phyloP scores from a whole-genome alignment of 2,329 filamentous ascomycete genomes.

The Canariomyces notabilis region DNA sequence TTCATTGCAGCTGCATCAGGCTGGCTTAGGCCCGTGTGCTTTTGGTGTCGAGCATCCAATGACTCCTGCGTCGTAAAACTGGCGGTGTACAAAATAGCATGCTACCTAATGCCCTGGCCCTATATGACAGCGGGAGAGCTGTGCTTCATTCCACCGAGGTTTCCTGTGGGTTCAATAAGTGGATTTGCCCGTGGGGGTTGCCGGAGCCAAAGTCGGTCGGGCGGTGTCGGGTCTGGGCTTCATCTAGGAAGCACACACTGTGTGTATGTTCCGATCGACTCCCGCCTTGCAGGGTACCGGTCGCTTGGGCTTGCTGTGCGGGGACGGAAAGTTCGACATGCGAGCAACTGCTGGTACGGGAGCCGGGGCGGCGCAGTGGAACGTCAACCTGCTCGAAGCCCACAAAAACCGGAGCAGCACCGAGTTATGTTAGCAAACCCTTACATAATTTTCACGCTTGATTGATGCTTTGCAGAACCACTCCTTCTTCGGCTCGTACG shows the following conservation, averaged over 20 bases:
- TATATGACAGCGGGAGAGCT: not conserved
- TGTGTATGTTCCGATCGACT: constrained; percentile 14
- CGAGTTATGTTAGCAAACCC: constrained; percentile 17
- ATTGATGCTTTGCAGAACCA: not conserved
- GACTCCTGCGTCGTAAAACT: not conserved
- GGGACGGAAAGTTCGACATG: not conserved
- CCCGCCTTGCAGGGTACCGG: constrained; percentile 15
- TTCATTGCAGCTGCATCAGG: constrained; percentile 8
- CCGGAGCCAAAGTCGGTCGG: too few relatives aligned
- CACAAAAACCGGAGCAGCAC: not conserved
- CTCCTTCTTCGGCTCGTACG: not conserved
- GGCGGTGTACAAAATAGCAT: constrained; percentile 1
- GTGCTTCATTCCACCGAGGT: not conserved
- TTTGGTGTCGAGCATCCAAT: not conserved
- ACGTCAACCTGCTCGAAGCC: constrained; percentile 10
- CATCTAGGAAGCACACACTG: constrained; percentile 4
- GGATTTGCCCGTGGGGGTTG: not conserved
- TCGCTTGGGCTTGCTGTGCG: constrained; percentile 9
- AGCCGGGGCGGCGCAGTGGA: constrained; percentile 10
- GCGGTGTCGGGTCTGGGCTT: not conserved
- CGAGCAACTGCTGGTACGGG: constrained; percentile 2
- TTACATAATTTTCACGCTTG: constrained; percentile 18
- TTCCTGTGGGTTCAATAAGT: too few relatives aligned
- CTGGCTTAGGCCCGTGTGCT: not conserved
- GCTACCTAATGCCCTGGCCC: not conserved